Evolutionary conservation across 2,329 filamentous ascomycete species (phyloP).

Genomic region (Nothophoma quercina): DNA sequence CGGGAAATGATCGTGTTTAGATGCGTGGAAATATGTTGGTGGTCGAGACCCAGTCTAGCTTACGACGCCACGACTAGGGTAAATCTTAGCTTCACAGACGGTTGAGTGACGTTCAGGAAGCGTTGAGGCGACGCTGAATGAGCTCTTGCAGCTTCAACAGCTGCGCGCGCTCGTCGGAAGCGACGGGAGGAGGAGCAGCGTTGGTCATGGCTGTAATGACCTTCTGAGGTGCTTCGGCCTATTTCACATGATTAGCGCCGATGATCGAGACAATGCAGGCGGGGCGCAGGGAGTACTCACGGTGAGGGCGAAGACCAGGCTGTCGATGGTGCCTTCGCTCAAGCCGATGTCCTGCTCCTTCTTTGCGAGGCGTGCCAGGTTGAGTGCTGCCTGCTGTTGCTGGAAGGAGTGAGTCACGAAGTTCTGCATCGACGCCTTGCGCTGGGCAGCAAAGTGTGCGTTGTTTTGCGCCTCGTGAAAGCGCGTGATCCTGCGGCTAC

Average conservation of each 20-base stretch:
- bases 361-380: slow-evolving; percentile 65
- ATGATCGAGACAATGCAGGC: slow-evolving; percentile 39
- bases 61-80: slow-evolving; percentile 29
- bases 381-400: slow-evolving; percentile 72
- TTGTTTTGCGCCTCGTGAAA: slow-evolving; percentile 20
- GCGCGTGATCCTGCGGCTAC: slow-evolving; percentile 24
- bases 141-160: slow-evolving; percentile 43
- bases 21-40: slow-evolving; percentile 22
- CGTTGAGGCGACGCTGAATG: slow-evolving; percentile 42
- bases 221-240: slow-evolving; percentile 50
- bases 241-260: slow-evolving; percentile 48
- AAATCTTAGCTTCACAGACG: slow-evolving; percentile 23
- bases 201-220: slow-evolving; percentile 43
- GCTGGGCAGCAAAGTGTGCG: slow-evolving; percentile 19
- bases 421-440: slow-evolving; percentile 36
- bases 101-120: slow-evolving; percentile 26
- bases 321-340: slow-evolving; percentile 53
- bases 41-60: slow-evolving; percentile 30
- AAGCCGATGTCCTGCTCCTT: slow-evolving; percentile 60
- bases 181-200: slow-evolving; percentile 34
- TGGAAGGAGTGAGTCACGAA: slow-evolving; percentile 53
- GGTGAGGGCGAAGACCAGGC: slow-evolving; percentile 67
- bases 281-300: slow-evolving; percentile 57
- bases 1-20: slow-evolving; percentile 10
- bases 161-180: slow-evolving; percentile 37